Evolutionary conservation across 768 basidiomycete species (phyloP).

Genomic region (Lentinula boryana): DNA sequence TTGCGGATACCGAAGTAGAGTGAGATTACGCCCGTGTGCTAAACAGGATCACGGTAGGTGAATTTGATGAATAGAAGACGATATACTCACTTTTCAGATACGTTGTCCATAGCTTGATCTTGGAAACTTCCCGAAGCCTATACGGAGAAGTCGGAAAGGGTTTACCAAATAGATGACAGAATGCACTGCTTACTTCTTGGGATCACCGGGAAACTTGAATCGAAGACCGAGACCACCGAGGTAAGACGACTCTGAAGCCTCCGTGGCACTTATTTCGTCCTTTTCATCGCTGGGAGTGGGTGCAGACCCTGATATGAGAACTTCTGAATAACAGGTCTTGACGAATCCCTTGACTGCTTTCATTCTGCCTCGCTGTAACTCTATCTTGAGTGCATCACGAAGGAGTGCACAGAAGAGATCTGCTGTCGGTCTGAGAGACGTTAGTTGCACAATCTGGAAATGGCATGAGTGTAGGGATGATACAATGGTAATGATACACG

Average conservation of each 20-base stretch:
- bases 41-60: conserved; percentile 10
- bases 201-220: conserved; percentile 90
- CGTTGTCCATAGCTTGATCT: conserved; percentile 91
- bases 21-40: conserved; percentile 95
- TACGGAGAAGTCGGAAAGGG: neutral
- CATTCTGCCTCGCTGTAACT: conserved; percentile 90
- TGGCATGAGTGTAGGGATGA: neutral
- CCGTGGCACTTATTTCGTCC: conserved; percentile 56
- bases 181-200: conserved; percentile 64
- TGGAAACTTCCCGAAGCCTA: conserved; percentile 85
- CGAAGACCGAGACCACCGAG: conserved; percentile 75
- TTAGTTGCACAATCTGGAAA: conserved; percentile 80
- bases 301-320: conserved; percentile 57
- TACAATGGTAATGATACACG: conserved; percentile 19
- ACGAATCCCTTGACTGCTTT: conserved; percentile 87
- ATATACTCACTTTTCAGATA: conserved; percentile 63
- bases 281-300: conserved; percentile 58
- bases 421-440: conserved; percentile 87
- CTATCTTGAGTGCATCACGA: conserved; percentile 82
- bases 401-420: conserved; percentile 89
- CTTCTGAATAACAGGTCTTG: conserved; percentile 92
- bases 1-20: conserved; percentile 91
- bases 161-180: neutral
- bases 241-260: conserved; percentile 44
- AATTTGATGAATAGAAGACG: conserved; percentile 13